Evolutionary conservation across 352 stramenopile species (phyloP), one percentile per base, ranked within the genome.

Genomic region (Phytopythium mirpurense): DNA sequence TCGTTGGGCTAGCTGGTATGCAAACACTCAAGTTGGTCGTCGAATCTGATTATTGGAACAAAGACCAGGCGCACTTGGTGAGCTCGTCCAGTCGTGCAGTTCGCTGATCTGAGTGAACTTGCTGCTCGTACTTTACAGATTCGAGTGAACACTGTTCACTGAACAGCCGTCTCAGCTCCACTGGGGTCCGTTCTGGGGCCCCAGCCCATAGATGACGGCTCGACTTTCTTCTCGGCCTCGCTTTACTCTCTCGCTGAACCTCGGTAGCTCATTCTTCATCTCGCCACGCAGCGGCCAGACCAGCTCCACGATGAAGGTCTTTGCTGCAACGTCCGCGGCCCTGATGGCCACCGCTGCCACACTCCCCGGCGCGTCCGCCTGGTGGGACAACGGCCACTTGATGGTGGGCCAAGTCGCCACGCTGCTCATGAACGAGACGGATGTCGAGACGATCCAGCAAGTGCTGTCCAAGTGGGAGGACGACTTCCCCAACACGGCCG

Each of bases 361-460:
- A 5, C 60, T 63, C 38, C 67, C 67, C 15, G 51, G 49, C 10
- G 59, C 60, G 8, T 38, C 54, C 3, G 76, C 41, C 18, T 85
- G 73, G 73, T 87, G 76, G 76, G 76, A 87, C 61, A 83, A 81
- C 31, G 73, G 71, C 34, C 76, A 87, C 69, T 83, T 85, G 76
- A 56, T 83, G 19, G 67, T 82, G 8, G 68, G 70, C 5, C 56
- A 87, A 24, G 65, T 83, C 26, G 71, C 76, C 45, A 68, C 65
- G 47, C 69, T 85, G 52, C 67, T 80, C 43, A 68, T 85, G 73
- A 47, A 59, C 31, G 38, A 47, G n/a, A 52, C 38, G 2, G 76
- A 87, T 40, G 60, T 84, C 18, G 38, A 40, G 9, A 83, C 71
- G 1, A 81, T 87, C 54, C 57, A 87, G 31, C 57, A 42, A n/a